These are phyloP conservation scores for Cystobasidiopsis lactophilus DNA, from an alignment of 768 basidiomycete genomes.

Conservation along the genomic window DNA sequence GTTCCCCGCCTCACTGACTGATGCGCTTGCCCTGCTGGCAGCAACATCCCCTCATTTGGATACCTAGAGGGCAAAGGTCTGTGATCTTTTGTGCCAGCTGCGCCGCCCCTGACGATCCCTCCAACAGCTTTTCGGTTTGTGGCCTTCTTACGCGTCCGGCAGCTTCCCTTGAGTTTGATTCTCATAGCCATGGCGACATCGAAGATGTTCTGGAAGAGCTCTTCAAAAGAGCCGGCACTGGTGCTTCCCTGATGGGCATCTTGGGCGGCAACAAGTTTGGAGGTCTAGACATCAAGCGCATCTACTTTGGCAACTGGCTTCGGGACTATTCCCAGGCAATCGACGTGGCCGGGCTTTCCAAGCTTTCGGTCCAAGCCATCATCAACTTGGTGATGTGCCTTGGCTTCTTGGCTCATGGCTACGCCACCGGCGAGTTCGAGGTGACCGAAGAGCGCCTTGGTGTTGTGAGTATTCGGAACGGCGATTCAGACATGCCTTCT, in stretches of 20 bases:
- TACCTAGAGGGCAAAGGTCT: too few relatives aligned
- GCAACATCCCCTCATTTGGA: too few relatives aligned
- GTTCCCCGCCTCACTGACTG: too few relatives aligned
- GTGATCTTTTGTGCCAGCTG: too few relatives aligned
- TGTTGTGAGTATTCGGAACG: too few relatives aligned
- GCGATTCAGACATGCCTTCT: too few relatives aligned
- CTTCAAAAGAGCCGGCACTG: conserved; percentile 22
- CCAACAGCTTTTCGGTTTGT: too few relatives aligned
- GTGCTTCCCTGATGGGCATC: conserved; percentile 15
- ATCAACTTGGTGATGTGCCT: conserved; percentile 47
- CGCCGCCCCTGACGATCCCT: too few relatives aligned
- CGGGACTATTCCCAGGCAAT: conserved; percentile 53
- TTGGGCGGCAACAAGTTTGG: conserved; percentile 23
- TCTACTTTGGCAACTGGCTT: conserved; percentile 26
- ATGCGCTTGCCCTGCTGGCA: too few relatives aligned
- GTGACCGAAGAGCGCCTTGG: conserved; percentile 29
- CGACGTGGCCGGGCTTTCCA: conserved; percentile 21
- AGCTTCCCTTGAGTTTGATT: too few relatives aligned
- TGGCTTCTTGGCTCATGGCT: conserved; percentile 49
- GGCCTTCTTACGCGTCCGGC: too few relatives aligned
- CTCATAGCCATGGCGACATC: too few relatives aligned
- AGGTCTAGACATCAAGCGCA: conserved; percentile 31
- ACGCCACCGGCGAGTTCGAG: conserved; percentile 32
- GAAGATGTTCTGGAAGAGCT: conserved; percentile 1
- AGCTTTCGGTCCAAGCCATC: conserved; percentile 40